Evolutionary conservation across 345 rosid species (phyloP).

Genomic region (Gossypium longicalyx): DNA sequence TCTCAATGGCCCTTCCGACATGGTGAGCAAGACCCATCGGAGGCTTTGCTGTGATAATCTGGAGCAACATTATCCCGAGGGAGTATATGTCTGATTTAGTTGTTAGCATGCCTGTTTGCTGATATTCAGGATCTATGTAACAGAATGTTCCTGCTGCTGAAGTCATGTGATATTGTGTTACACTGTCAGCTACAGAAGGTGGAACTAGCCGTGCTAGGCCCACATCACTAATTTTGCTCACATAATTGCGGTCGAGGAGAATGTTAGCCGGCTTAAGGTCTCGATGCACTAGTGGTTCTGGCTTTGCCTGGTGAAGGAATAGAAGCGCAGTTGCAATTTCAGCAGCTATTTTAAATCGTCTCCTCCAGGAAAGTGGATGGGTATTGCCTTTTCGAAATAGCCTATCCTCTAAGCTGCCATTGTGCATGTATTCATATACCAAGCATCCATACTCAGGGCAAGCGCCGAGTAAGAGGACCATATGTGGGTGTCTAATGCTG

Average conservation of each 20-base stretch:
- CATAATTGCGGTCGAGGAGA: slow-evolving; percentile 71
- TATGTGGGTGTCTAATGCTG: slow-evolving; percentile 80
- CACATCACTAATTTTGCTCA: slow-evolving; percentile 91
- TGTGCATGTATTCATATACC: slow-evolving; percentile 76
- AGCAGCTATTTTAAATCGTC: slow-evolving; percentile 62
- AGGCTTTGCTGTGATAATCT: slow-evolving; percentile 71
- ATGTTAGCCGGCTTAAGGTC: slow-evolving; percentile 95
- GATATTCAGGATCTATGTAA: slow-evolving; percentile 93
- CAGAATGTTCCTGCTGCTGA: slow-evolving; percentile 93
- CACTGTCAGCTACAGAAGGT: slow-evolving; percentile 64
- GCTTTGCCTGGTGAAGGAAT: slow-evolving; percentile 91
- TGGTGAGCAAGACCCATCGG: slow-evolving; percentile 91
- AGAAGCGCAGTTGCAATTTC: slow-evolving; percentile 84
- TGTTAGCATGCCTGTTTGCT: slow-evolving; percentile 79
- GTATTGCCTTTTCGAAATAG: slow-evolving; percentile 57
- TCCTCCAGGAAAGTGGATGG: slow-evolving; percentile 69
- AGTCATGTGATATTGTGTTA: slow-evolving; percentile 87
- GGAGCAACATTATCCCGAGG: slow-evolving; percentile 78
- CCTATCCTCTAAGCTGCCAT: slow-evolving; percentile 83
- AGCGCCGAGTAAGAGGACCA: slow-evolving; percentile 90
- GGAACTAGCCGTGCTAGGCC: slow-evolving; percentile 93
- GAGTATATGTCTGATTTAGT: slow-evolving; percentile 82
- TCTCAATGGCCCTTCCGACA: slow-evolving; percentile 55
- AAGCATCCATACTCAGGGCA: slow-evolving; percentile 90
- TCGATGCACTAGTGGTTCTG: slow-evolving; percentile 90